Evolutionary conservation across 345 rosid genomes (phyloP), one percentile per base, ranked within the genome.

Genomic region (Hibiscus trionum): DNA sequence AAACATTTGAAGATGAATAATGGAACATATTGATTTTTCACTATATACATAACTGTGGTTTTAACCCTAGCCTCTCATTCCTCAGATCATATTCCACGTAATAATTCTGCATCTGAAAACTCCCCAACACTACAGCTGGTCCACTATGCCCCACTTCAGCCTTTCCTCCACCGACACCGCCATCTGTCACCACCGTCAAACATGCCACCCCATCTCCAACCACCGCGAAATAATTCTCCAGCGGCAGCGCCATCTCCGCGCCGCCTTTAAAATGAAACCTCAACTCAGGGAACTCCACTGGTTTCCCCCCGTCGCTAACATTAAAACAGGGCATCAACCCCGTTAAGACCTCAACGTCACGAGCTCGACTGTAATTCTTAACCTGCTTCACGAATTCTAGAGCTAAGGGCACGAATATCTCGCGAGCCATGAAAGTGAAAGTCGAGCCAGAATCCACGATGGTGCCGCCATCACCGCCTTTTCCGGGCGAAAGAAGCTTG

Each of bases 231-330:
- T 61, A 83, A 19, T 81, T 81, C 75, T 68, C 81, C 77, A 35
- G 9, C 8, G 84, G 87, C 46, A 84, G 68, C 5, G 63, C 76
- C 75, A 75, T 49, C 26, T 77, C 80, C 3, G 81, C 77, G 1
- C 87, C 87, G 7, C 87, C 87, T 66, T 77, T 84, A 10, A 84
- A 75, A 71, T 79, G 81, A 4, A 84, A 61, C 61, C 9, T 79
- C 66, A 84, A 11, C 15, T 75, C 76, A 5, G 84, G 87, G n/a
- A 84, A 67, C 56, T 26, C 61, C 29, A 11, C n/a, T 19, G n/a
- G 33, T 42, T 11, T 39, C 16, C 7, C 47, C 0, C 1, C 49
- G 0, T 39, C 75, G 0, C 74, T 35, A 11, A 79, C 72, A 14
- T 73, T 19, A 16, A 72, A 81, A 31, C 83, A 84, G 10, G 83